These are phyloP conservation scores for Diplodia seriata DNA, from an alignment of 2,329 filamentous ascomycete genomes.

Conservation along the genomic window DNA sequence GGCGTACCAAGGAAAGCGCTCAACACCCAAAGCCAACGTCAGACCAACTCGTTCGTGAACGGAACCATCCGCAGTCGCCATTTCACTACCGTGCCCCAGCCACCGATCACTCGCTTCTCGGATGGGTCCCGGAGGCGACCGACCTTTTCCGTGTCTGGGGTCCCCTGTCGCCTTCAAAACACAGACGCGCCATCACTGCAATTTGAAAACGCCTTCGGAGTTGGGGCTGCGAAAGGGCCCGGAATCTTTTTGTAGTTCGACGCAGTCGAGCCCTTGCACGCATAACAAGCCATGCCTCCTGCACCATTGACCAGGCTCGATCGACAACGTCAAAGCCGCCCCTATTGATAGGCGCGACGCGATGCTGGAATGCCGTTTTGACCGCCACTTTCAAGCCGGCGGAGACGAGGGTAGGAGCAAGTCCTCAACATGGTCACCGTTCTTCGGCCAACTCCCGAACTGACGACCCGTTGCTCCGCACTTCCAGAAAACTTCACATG, in stretches of 20 bases:
- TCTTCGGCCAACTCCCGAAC: background rate
- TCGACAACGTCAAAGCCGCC: conserved; percentile 13
- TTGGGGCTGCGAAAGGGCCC: too few relatives aligned
- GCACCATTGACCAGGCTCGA: background rate
- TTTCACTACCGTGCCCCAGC: background rate
- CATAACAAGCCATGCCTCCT: background rate
- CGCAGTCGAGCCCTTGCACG: background rate
- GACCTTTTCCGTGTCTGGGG: background rate
- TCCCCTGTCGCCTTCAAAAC: background rate
- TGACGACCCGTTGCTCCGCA: background rate
- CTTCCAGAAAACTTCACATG: conserved; percentile 11
- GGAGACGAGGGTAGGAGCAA: background rate
- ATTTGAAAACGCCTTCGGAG: too few relatives aligned
- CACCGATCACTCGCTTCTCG: background rate
- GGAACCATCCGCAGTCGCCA: background rate
- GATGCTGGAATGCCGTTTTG: conserved; percentile 3
- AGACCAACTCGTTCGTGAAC: background rate
- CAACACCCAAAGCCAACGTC: background rate
- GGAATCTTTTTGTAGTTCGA: too few relatives aligned
- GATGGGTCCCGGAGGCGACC: background rate
- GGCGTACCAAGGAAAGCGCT: background rate
- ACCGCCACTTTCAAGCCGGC: background rate
- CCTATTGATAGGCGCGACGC: background rate
- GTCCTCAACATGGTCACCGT: background rate
- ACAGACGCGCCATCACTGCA: background rate